Evolutionary conservation across 495 filamentous ascomycete species (phyloP), one percentile per base, ranked within the genome.

Genomic region (Talaromyces nanjingensis): DNA sequence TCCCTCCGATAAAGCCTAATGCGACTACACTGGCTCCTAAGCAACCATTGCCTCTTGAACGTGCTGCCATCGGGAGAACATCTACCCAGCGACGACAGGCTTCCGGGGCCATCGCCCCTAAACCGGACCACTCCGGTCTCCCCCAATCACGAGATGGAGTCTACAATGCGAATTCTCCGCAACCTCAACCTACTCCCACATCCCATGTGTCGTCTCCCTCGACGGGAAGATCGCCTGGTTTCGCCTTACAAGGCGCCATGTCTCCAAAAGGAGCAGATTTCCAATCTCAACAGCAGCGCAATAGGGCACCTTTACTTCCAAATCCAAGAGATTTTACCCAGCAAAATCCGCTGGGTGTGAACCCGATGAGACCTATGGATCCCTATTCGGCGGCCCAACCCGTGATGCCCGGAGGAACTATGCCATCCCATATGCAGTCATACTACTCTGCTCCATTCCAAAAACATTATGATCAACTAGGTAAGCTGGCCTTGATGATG

Each of bases 401-500:
- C 18, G 63, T 58, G 65, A 64, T 65, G 49, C 65, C 70, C 39
- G 67, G 67, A 67, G 66, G 70, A 69, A 16, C 70, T 27, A 72
- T 75, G 58, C 72, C 67, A 59, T 56, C 72, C 37, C 77, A 76
- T 14, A 67, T 79, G 24, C 72, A 79, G n/a, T 72, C 79, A n/a
- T 93, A 89, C 75, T 96, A 94, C 67, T 87, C 89, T 42, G 88
- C 91, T 62, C 86, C 89, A 24, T 97, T 96, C 74, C 91, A 96
- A 73, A 92, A 89, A 74, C 94, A 98, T 79, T 91, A 93, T 75
- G 90, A 96, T 77, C 93, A 97, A 83, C 89, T 98, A 80, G 94
- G 94, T 91, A 93, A 90, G 93, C 81, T 87, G 79, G 72, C 88
- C 87, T 85, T 72, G 77, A 37, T 74, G 77, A 76, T 70, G 45